Evolutionary conservation across 2,329 filamentous ascomycete species (phyloP).

Genomic region (Helminthosporium solani): DNA sequence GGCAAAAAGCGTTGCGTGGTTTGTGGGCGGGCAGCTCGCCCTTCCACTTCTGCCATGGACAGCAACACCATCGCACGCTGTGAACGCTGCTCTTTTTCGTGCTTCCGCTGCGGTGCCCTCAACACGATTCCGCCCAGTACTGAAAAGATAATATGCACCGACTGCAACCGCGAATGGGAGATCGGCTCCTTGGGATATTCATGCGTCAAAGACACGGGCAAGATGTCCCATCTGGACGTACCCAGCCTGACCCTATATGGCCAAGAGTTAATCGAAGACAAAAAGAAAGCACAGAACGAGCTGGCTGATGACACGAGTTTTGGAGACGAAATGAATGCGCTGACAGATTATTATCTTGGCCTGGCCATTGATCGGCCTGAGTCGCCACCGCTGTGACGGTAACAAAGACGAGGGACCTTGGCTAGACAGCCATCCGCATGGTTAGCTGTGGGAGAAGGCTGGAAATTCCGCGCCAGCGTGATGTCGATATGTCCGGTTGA

Average conservation of each 20-base stretch:
- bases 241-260: constrained; percentile 18
- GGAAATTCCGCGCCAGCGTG: too few species aligned
- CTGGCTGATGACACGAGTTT: constrained; percentile 18
- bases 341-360: constrained; percentile 35
- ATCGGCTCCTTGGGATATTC: constrained; percentile 45
- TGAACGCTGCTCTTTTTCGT: constrained; percentile 46
- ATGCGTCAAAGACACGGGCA: constrained; percentile 15
- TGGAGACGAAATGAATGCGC: constrained; percentile 39
- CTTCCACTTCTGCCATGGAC: constrained; percentile 8
- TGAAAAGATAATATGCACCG: constrained; percentile 27
- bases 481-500: too few species aligned
- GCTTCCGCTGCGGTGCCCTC: constrained; percentile 42
- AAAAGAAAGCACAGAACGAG: constrained; percentile 12
- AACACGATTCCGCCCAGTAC: constrained; percentile 19
- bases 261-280: constrained; percentile 10
- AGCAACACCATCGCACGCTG: constrained; percentile 26
- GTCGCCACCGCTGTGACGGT: constrained; percentile 21
- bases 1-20: constrained; percentile 37
- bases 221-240: constrained; percentile 5
- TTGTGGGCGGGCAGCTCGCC: constrained; percentile 37
- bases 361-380: constrained; percentile 27
- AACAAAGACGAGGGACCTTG: too few species aligned
- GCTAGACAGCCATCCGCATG: too few species aligned
- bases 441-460: too few species aligned
- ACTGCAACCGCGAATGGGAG: constrained; percentile 39